Percentiles rank a stretch among this genome's conserved stretches.
These are phyloP conservation scores for Salicornia ramosissima DNA, from an alignment of 148 eudicot species.

Conservation along the genomic window DNA sequence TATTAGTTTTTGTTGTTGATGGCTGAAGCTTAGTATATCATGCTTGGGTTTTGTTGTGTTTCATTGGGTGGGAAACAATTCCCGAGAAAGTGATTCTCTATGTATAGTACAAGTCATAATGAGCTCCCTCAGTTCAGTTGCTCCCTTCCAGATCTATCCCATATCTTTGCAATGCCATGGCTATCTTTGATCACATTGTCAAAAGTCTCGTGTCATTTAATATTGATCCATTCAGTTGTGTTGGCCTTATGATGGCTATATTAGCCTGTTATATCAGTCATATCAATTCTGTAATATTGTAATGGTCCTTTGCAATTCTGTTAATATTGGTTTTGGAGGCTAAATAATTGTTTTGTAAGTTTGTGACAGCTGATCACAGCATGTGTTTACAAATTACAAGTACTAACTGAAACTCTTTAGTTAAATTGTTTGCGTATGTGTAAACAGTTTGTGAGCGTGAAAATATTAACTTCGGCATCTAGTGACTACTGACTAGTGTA, in stretches of 20 bases:
- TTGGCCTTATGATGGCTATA: neutral
- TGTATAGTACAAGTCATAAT: too few species aligned
- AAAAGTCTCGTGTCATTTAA: neutral
- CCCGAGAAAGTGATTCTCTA: too few species aligned
- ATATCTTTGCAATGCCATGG: too few species aligned
- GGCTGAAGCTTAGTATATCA: neutral
- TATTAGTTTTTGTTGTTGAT: neutral
- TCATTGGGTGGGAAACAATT: too few species aligned
- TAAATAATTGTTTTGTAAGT: neutral
- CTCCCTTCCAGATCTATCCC: too few species aligned
- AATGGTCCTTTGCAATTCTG: neutral
- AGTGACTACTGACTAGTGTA: too few species aligned
- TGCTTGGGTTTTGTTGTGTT: neutral
- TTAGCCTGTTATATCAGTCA: neutral
- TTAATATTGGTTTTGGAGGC: neutral
- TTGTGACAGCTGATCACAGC: neutral
- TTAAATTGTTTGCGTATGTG: neutral
- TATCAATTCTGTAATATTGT: too few species aligned
- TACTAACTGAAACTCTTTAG: neutral
- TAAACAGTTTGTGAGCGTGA: neutral
- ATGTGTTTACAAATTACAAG: neutral
- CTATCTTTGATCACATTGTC: too few species aligned
- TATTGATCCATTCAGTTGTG: neutral
- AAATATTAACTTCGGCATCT: neutral
- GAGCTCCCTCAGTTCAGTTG: too few species aligned